Evolutionary conservation across 352 stramenopile species (phyloP), one percentile per base, ranked within the genome.

Genomic region (Phytophthora lateralis): DNA sequence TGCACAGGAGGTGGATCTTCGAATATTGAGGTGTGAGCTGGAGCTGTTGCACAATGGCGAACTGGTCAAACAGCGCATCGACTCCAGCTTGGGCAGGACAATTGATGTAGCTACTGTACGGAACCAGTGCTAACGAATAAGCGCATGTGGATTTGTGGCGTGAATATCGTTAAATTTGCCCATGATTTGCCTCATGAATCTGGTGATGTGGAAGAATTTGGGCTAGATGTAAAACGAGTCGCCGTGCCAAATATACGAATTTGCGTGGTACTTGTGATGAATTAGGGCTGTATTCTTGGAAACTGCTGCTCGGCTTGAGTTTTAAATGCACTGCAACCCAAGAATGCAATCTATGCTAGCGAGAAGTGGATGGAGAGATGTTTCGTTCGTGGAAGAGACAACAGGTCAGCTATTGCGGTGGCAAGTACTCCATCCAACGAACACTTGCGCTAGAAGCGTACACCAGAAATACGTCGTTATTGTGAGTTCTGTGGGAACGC

Each of bases 1-100:
- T 3, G 29, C 59, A 14, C n/a, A 30, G 10, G 49, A 46, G n/a
- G 26, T 61, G 9, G 64, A 73, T 51, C 47, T 73, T 20, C 69
- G 62, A 38, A 66, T 83, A 21, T 49, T 82, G 37, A 58, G 60
- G 18, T 82, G 76, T 51, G 59, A 81, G 42, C 44, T 85, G 10
- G 68, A 83, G 45, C 42, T 85, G 32, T 12, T 71, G 27, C 17
- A 78, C 29, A 76, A 80, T 49, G 45, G 43, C 0, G 17, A 60
- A 1, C 18, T 38, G 21, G 53, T 78, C 2, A 49, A 49, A 26
- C 21, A 64, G 6, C 52, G 66, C 2, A 50, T 75, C 18, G 41
- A 55, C 26, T 32, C 30, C 0, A 41, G 26, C 17, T 48, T 55
- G 41, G 14, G 18, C 11, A 50, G 38, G 39, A 20, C 5, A 26